phyloP scores from a whole-genome alignment of 2,329 filamentous ascomycete species.

The Calycina marina region DNA sequence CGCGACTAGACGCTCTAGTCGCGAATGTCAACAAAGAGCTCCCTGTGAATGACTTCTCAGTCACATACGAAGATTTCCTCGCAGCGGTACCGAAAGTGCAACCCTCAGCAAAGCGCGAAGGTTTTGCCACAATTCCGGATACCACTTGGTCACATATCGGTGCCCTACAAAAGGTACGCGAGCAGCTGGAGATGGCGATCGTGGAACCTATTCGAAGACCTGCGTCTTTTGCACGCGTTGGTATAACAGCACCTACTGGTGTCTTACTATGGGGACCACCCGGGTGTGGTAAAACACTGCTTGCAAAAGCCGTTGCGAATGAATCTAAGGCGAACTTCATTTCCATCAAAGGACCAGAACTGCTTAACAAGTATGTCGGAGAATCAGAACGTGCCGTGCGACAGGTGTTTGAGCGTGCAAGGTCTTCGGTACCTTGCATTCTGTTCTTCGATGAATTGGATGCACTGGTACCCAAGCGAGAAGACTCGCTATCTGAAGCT shows the following conservation, averaged over 20 bases:
- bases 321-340: constrained; percentile 97
- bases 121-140: constrained; percentile 85
- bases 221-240: constrained; percentile 58
- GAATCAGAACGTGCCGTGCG: constrained; percentile 89
- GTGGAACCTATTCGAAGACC: constrained; percentile 80
- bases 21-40: constrained; percentile 34
- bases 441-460: constrained; percentile 98
- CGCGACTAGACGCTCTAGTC: constrained; percentile 35
- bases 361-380: constrained; percentile 95
- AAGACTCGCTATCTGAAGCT: constrained; percentile 65
- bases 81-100: constrained; percentile 61
- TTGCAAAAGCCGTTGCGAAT: constrained; percentile 92
- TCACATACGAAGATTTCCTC: constrained; percentile 57
- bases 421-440: constrained; percentile 78
- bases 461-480: constrained; percentile 73
- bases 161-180: constrained; percentile 63
- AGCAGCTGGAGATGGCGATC: constrained; percentile 72
- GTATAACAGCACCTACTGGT: constrained; percentile 69
- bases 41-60: constrained; percentile 38
- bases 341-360: constrained; percentile 87
- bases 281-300: constrained; percentile 89
- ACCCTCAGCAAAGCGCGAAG: constrained; percentile 77
- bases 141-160: constrained; percentile 91
- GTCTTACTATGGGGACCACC: constrained; percentile 94
- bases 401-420: constrained; percentile 78